phyloP scores from a whole-genome alignment of 108 stramenopile genomes.

The Skeletonema tropicum region DNA sequence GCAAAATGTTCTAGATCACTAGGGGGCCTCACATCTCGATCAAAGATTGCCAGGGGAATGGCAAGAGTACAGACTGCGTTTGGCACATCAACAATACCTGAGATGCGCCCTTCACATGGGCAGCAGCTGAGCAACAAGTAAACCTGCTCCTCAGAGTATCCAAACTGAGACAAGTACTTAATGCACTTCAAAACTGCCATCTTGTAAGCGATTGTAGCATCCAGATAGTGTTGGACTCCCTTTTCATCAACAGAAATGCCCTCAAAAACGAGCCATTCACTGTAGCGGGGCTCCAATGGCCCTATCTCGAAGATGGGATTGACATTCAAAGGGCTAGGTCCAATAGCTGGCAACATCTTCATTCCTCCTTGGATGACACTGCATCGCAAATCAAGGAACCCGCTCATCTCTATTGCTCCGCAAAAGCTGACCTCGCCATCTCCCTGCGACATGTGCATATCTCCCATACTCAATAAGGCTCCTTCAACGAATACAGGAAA shows the following conservation, averaged over 20 bases:
- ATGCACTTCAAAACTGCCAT: conserved; percentile 69
- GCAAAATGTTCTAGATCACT: conserved; percentile 52
- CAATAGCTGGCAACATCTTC: conserved; percentile 63
- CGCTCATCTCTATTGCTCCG: conserved; percentile 63
- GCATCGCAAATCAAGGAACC: conserved; percentile 63
- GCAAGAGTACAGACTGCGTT: conserved; percentile 68
- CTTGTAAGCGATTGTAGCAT: conserved; percentile 76
- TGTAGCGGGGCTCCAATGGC: conserved; percentile 71
- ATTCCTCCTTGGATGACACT: conserved; percentile 69
- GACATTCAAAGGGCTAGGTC: conserved; percentile 56
- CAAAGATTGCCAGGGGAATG: conserved; percentile 69
- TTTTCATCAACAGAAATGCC: conserved; percentile 71
- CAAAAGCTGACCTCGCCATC: conserved; percentile 78
- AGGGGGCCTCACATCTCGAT: conserved; percentile 67
- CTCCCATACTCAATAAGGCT: conserved; percentile 71
- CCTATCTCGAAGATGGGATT: conserved; percentile 78
- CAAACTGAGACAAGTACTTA: conserved; percentile 70
- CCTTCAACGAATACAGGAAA: conserved; percentile 76
- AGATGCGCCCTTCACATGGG: conserved; percentile 72
- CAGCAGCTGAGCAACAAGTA: conserved; percentile 60
- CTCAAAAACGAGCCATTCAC: conserved; percentile 73
- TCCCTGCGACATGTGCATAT: conserved; percentile 75
- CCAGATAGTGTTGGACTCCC: conserved; percentile 69
- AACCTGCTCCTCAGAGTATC: conserved; percentile 70
- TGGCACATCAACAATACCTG: conserved; percentile 73